These are phyloP conservation scores for Salix caprea DNA, from an alignment of 345 rosid species.

Conservation along the genomic window DNA sequence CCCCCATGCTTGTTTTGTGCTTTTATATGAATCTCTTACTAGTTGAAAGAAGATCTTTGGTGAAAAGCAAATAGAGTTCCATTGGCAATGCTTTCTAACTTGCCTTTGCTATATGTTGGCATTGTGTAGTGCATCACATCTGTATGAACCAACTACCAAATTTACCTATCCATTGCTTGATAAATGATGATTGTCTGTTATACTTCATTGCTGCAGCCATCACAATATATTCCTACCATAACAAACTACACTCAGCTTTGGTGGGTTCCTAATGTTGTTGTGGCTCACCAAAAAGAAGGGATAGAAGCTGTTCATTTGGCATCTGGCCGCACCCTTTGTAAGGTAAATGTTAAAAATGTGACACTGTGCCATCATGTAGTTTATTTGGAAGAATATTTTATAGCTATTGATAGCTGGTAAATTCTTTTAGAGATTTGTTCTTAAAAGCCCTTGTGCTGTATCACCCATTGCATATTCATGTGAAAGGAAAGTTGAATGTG, in stretches of 20 bases:
- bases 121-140: background rate
- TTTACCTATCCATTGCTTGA: background rate
- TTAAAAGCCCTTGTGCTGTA: background rate
- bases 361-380: background rate
- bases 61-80: background rate
- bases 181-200: background rate
- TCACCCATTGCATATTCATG: background rate
- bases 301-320: constrained; percentile 95
- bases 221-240: constrained; percentile 74
- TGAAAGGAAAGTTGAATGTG: background rate
- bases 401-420: background rate
- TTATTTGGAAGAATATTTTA: background rate
- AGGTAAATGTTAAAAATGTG: constrained; percentile 44
- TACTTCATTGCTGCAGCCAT: constrained; percentile 47
- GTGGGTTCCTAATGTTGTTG: constrained; percentile 99
- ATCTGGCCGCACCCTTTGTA: constrained; percentile 88
- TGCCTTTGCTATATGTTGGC: background rate
- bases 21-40: background rate
- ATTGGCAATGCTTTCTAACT: background rate
- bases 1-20: background rate
- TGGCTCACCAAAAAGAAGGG: constrained; percentile 96
- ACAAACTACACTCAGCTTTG: constrained; percentile 90
- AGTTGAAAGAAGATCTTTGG: background rate
- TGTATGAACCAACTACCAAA: background rate
- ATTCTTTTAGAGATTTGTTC: background rate